Percentiles rank a stretch among this genome's conserved stretches.
phyloP scores from a whole-genome alignment of 176 grass and related monocot species.

The Poa annua region DNA sequence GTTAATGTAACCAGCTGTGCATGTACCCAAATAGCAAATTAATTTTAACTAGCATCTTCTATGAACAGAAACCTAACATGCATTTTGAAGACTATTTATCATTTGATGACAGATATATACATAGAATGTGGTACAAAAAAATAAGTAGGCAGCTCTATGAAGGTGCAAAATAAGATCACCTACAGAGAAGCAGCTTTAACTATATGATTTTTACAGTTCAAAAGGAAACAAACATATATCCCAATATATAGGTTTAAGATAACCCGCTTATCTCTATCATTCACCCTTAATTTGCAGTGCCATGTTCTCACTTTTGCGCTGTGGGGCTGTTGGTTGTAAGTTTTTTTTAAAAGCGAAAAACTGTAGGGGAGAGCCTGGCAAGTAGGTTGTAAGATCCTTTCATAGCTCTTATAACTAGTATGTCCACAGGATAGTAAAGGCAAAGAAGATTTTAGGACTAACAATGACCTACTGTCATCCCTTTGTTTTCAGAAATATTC shows the following conservation, averaged over 20 bases:
- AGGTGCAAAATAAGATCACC: slow-evolving; percentile 22
- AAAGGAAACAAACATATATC: slow-evolving; percentile 41
- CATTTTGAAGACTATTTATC: slow-evolving; percentile 14
- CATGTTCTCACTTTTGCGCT: slow-evolving; percentile 25
- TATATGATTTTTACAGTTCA: neutral
- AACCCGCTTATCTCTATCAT: neutral
- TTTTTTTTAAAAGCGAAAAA: slow-evolving; percentile 1
- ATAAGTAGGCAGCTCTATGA: slow-evolving; percentile 2
- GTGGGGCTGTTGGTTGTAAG: neutral
- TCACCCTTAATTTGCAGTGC: slow-evolving; percentile 17
- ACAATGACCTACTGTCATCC: neutral
- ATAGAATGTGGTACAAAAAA: slow-evolving; percentile 24
- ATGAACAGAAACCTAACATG: slow-evolving; percentile 31
- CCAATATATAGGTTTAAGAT: slow-evolving; percentile 8
- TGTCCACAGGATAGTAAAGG: slow-evolving; percentile 12
- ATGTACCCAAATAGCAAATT: slow-evolving; percentile 28
- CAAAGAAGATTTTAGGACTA: slow-evolving; percentile 17
- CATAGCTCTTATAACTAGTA: slow-evolving; percentile 1
- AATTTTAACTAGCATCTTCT: slow-evolving; percentile 9
- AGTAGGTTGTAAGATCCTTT: slow-evolving; percentile 13
- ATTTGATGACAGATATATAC: slow-evolving; percentile 8
- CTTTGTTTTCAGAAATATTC: slow-evolving; percentile 23
- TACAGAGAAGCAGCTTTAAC: slow-evolving; percentile 9
- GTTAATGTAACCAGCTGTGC: slow-evolving; percentile 35
- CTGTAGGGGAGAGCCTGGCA: neutral